These are phyloP conservation scores for Trichoderma afroharzianum DNA, from an alignment of 2,329 filamentous ascomycete species.

Conservation along the genomic window DNA sequence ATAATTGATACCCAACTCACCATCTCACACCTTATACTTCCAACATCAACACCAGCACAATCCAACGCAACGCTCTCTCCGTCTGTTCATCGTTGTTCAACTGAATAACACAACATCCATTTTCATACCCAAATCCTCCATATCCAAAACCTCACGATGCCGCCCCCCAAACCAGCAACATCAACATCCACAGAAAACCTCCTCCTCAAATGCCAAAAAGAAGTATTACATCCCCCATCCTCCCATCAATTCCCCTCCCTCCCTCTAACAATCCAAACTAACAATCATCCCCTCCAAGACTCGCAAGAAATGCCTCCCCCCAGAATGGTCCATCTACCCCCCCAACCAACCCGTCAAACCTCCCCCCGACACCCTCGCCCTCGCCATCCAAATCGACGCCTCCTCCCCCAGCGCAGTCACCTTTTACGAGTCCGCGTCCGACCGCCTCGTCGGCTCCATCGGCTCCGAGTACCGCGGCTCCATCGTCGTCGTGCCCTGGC, in stretches of 20 bases:
- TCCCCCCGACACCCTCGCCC: constrained; percentile 1
- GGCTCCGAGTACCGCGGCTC: constrained; percentile 11
- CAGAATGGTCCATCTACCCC: constrained; percentile 9
- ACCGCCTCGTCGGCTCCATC: constrained; percentile 11
- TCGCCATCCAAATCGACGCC: constrained; percentile 11
- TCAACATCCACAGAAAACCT: constrained; percentile 10
- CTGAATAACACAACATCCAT: not conserved
- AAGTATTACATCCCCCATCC: not conserved
- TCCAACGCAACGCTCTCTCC: not conserved
- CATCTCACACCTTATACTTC: not conserved
- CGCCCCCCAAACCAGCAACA: not conserved
- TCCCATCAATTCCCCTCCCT: not conserved
- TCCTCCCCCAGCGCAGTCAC: not conserved
- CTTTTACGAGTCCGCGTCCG: not conserved
- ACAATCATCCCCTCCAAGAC: not conserved
- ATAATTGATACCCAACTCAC: constrained; percentile 5
- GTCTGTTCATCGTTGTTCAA: no score
- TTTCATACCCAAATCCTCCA: not conserved
- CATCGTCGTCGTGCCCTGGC: constrained; percentile 11
- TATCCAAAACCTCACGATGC: not conserved
- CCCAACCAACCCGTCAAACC: not conserved
- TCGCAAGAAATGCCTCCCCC: constrained; percentile 2
- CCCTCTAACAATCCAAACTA: not conserved
- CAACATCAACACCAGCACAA: not conserved
- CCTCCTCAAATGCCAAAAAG: constrained; percentile 13